phyloP scores from a whole-genome alignment of 108 stramenopile species.

The Fragilaria crotonensis region DNA sequence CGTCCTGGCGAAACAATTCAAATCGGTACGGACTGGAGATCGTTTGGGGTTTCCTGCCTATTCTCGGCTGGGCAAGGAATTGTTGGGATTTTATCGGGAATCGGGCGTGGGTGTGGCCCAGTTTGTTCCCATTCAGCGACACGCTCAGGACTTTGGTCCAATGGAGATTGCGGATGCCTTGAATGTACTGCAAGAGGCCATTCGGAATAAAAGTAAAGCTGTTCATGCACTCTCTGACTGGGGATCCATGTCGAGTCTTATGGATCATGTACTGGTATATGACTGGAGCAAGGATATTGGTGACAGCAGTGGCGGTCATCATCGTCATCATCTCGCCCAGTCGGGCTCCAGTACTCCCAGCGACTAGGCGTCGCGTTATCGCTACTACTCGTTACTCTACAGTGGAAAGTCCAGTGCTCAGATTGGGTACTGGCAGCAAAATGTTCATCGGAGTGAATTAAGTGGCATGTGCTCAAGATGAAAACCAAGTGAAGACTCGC shows the following conservation, averaged over 20 bases:
- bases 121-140: slow-evolving; percentile 33
- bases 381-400: not conserved
- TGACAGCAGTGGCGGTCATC: not conserved
- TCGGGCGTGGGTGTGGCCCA: slow-evolving; percentile 20
- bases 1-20: slow-evolving; percentile 55
- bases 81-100: slow-evolving; percentile 49
- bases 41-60: slow-evolving; percentile 54
- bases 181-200: slow-evolving; percentile 38
- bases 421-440: not conserved
- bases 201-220: slow-evolving; percentile 35
- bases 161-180: slow-evolving; percentile 36
- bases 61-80: slow-evolving; percentile 28
- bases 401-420: not conserved
- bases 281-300: slow-evolving; percentile 41
- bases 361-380: not conserved
- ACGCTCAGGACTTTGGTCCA: slow-evolving; percentile 36
- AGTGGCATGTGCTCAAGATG: no score
- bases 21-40: slow-evolving; percentile 37
- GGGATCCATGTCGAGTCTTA: slow-evolving; percentile 31
- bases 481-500: no score
- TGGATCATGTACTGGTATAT: slow-evolving; percentile 41
- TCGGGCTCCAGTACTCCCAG: not conserved
- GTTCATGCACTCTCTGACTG: slow-evolving; percentile 39
- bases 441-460: no score
- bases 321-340: not conserved